Percentiles rank a stretch among this genome's conserved stretches.
phyloP scores from a whole-genome alignment of 768 basidiomycete species.

The Pisolithus microcarpus region DNA sequence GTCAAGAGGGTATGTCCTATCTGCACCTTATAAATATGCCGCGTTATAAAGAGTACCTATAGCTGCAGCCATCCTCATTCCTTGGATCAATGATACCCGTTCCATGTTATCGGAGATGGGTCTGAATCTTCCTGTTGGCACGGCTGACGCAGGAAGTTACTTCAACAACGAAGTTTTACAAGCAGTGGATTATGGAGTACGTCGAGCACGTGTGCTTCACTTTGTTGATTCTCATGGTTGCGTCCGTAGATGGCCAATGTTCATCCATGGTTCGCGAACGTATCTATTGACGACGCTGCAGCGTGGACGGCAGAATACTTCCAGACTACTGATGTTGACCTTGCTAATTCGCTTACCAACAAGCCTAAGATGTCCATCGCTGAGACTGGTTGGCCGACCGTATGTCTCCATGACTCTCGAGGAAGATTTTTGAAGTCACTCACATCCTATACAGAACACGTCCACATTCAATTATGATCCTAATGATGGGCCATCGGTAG shows the following conservation, averaged over 20 bases:
- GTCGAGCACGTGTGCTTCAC: conserved; percentile 15
- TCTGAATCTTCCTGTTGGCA: conserved; percentile 64
- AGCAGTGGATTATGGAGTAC: conserved; percentile 62
- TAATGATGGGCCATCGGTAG: conserved; percentile 61
- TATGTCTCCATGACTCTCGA: conserved; percentile 24
- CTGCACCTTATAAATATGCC: not conserved
- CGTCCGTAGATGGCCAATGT: conserved; percentile 71
- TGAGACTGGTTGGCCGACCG: conserved; percentile 87
- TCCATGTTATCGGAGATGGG: conserved; percentile 47
- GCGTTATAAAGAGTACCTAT: not conserved
- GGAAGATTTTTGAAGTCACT: not conserved
- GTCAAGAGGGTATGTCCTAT: conserved; percentile 30
- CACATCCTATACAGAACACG: conserved; percentile 38
- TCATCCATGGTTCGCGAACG: conserved; percentile 91
- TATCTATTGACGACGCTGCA: conserved; percentile 58
- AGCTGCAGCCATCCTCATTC: conserved; percentile 58
- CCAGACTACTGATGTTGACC: conserved; percentile 50
- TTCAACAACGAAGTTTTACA: conserved; percentile 66
- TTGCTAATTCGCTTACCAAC: conserved; percentile 56
- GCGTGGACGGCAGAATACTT: conserved; percentile 83
- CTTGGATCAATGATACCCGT: conserved; percentile 62
- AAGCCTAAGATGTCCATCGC: conserved; percentile 83
- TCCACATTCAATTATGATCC: conserved; percentile 46
- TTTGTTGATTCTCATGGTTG: not conserved
- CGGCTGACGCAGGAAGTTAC: conserved; percentile 79